Base-by-base conservation (phyloP, 306 rosid genomes). In the Parietaria judaica region DNA sequence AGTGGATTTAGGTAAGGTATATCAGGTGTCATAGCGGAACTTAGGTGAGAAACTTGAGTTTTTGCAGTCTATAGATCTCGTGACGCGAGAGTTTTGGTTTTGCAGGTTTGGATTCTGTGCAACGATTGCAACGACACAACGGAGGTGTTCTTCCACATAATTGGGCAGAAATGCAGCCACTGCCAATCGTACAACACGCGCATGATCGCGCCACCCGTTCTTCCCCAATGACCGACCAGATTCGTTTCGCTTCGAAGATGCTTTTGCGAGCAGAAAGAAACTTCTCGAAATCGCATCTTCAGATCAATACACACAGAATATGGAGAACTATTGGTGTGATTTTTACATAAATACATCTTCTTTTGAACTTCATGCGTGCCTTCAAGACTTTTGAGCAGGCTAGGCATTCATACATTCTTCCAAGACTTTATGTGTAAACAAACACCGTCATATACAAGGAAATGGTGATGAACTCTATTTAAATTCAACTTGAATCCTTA, bases 31-130 rank as follows among this genome's bases (percentile, higher is more conserved):
- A 23, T 23, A 23, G 31, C 31, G 31, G 31, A 23, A 23, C 31
- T 23, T 23, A 23, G 31, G 2, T 23, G 31, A 23, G 31, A 23
- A 23, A 23, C 31, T 23, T 23, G 31, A 23, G 31, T 23, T 23
- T 23, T 23, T 23, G 31, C 31, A 23, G 31, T 23, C 31, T 23
- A 23, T 23, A 23, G 31, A 23, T 41, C 45, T 41, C 9, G 45
- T 41, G 9, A 41, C 45, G 45, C 3, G 45, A 41, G 9, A 41
- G 45, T 41, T 41, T 41, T 3, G 45, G 45, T 41, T 41, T 72
- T 82, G 77, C 94, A 94, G 99, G 90, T 88, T 23, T 94, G 99
- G 99, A 94, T 94, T 51, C 78, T 94, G 46, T 94, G 99, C 52
- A 94, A 88, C 39, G 97, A 94, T 76, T 88, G 99, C 81, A 94